phyloP scores from a whole-genome alignment of 441 rosid species.

The Macaranga tanarius region DNA sequence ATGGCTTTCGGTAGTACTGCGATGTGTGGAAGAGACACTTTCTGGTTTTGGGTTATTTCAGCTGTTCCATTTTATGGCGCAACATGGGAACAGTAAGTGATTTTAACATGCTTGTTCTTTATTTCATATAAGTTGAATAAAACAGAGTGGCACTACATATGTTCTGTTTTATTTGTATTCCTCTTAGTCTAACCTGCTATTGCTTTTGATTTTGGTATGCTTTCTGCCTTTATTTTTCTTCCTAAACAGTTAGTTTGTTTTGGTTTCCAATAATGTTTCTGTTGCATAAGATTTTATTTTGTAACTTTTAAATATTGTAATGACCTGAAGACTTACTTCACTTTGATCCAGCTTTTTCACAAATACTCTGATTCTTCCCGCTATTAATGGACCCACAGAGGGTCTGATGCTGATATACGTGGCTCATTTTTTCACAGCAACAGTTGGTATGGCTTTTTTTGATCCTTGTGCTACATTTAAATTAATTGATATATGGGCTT shows the following conservation, averaged over 20 bases:
- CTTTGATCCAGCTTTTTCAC: slow-evolving; percentile 73
- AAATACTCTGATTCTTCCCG: slow-evolving; percentile 89
- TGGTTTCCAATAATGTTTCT: background rate
- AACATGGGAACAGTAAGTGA: slow-evolving; percentile 96
- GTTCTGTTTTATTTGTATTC: background rate
- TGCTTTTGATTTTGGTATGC: background rate
- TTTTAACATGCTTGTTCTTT: slow-evolving; percentile 16
- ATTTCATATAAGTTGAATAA: background rate
- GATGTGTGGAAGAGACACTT: slow-evolving; percentile 85
- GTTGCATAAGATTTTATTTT: background rate
- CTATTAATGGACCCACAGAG: slow-evolving; percentile 94
- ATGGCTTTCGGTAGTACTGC: slow-evolving; percentile 95
- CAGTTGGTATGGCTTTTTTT: slow-evolving; percentile 68
- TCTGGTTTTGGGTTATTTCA: slow-evolving; percentile 96
- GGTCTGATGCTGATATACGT: slow-evolving; percentile 84
- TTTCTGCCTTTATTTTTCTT: background rate
- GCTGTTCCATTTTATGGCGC: slow-evolving; percentile 91
- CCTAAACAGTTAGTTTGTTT: background rate
- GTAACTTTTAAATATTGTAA: slow-evolving; percentile 15
- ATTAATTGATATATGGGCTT: background rate
- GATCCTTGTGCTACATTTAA: background rate
- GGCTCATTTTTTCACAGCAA: slow-evolving; percentile 69
- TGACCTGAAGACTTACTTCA: slow-evolving; percentile 22
- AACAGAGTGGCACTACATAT: background rate
- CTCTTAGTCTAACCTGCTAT: background rate